Conservation (phyloP, 108 stramenopile genomes). For the Chaetoceros muelleri region DNA sequence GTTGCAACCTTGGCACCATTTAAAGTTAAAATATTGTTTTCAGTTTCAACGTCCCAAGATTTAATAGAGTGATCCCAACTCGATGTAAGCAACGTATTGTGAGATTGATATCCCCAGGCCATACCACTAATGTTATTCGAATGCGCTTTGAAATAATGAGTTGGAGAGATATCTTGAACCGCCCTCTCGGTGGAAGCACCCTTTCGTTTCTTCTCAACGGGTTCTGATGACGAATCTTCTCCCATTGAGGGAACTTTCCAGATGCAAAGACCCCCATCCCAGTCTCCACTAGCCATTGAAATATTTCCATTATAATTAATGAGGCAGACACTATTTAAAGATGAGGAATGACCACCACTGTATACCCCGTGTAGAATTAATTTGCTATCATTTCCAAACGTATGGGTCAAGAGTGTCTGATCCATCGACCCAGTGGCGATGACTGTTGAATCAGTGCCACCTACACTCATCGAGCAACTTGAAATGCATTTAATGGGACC, state of each 20-base stretch:
- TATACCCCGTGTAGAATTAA: constrained; percentile 19
- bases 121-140: constrained; percentile 66
- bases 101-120: constrained; percentile 36
- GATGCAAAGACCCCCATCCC: constrained; percentile 56
- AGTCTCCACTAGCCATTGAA: constrained; percentile 64
- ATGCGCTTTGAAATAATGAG: constrained; percentile 40
- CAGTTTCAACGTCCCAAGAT: constrained; percentile 56
- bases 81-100: constrained; percentile 39
- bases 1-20: constrained; percentile 72
- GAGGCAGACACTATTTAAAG: constrained; percentile 46
- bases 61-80: constrained; percentile 80
- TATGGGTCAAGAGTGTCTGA: constrained; percentile 56
- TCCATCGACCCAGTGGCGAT: constrained; percentile 73
- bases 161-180: constrained; percentile 3
- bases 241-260: constrained; percentile 36
- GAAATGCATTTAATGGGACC: constrained; percentile 69
- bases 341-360: constrained; percentile 35
- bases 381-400: constrained; percentile 8
- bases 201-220: constrained; percentile 6
- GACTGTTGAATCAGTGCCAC: constrained; percentile 6
- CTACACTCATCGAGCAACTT: constrained; percentile 1
- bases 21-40: constrained; percentile 68
- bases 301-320: not conserved
- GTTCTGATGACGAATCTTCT: not conserved
- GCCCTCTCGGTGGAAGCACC: constrained; percentile 4